Base-by-base conservation (phyloP, 306 rosid species). In the Begonia loranthoides region DNA sequence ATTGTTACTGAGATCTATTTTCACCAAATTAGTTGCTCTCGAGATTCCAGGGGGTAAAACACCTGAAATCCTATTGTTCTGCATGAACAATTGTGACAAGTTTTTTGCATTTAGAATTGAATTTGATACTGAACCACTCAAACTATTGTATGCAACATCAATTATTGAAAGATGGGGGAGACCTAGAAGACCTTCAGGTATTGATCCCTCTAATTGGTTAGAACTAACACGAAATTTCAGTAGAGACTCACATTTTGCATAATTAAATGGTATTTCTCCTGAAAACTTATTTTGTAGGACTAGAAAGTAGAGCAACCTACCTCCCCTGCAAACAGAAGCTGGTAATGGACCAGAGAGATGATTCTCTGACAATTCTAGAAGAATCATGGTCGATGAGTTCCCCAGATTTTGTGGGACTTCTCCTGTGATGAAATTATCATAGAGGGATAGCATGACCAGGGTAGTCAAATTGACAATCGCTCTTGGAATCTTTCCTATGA, bases 351-450 rank as follows among this genome's bases (percentile, higher is more conserved):
- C 99, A 8, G 84, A 63, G 2, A 92, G 56, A 2, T 11, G 68
- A 63, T 92, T 92, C 72, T 86, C 99, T 0, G 99, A 92, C 72
- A 92, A 62, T 62, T 92, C 99, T 4, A 92, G 64, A 54, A 86
- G 79, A 6, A 66, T 6, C 87, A 92, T 66, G 1, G 76, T 61
- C 1, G 99, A 82, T 41, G 17, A 60, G 21, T 79, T 76, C 22
- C 99, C 99, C 51, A 92, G 76, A 40, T 73, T 75, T 17, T 17
- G 33, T 5, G 99, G 99, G 46, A 86, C 68, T 28, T 71, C 71
- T 15, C 96, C 96, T 0, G 60, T 71, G n/a, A 92, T 67, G 51
- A 49, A 76, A 34, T 92, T 92, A 70, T 62, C 88, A 52, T 92
- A 92, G 48, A 92, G 93, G 14, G 99, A 92, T 12, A 92, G 46